Evolutionary conservation across 768 basidiomycete species (phyloP).

Genomic region (Kwoniella botswanensis): DNA sequence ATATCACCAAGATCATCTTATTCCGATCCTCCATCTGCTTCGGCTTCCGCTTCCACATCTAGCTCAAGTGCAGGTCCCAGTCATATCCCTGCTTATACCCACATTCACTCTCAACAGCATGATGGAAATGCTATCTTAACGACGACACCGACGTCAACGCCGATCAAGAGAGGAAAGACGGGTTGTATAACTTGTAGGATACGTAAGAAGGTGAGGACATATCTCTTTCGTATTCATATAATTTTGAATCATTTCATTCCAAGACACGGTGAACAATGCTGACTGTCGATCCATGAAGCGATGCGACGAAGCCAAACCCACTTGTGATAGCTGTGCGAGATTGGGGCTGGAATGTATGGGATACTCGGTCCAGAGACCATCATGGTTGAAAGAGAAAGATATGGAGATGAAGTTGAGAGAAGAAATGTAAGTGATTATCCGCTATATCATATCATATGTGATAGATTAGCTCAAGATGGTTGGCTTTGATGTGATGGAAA

Average conservation of each 20-base stretch:
- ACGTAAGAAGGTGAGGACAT: conserved; percentile 8
- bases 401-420: conserved; percentile 4
- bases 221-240: neutral
- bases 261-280: neutral
- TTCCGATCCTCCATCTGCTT: neutral
- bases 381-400: conserved; percentile 9
- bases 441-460: neutral
- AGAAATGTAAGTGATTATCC: neutral
- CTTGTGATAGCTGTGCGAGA: neutral
- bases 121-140: neutral
- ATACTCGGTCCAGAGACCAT: conserved; percentile 8
- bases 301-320: conserved; percentile 15
- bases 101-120: neutral
- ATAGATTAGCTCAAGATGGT: too few relatives aligned
- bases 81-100: neutral
- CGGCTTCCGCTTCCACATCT: neutral
- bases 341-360: conserved; percentile 10
- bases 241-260: neutral
- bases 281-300: neutral
- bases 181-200: conserved; percentile 16
- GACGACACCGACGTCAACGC: neutral
- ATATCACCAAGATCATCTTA: neutral
- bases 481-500: too few relatives aligned
- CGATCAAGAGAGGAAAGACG: conserved; percentile 9
- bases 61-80: neutral